phyloP scores from a whole-genome alignment of 139 green algal species.

The Picochlorum sp. region DNA sequence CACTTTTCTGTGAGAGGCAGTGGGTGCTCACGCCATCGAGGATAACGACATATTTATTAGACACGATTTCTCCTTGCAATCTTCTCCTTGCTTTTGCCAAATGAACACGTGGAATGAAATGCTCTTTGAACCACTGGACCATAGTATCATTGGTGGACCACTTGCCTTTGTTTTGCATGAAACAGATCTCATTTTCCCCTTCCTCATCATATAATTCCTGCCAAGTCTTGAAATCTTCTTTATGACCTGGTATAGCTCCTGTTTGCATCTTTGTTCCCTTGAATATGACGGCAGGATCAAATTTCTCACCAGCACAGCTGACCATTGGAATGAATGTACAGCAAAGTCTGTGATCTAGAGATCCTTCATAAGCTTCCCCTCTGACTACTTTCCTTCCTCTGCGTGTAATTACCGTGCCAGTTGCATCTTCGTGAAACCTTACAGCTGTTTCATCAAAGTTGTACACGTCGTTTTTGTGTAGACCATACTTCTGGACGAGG shows the following conservation, averaged over 20 bases:
- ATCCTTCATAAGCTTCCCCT: not conserved
- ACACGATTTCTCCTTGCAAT: not conserved
- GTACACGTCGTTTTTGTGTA: conserved; percentile 1
- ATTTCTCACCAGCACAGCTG: conserved; percentile 1
- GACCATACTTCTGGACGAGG: not conserved
- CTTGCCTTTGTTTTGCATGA: no score
- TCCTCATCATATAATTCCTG: no score
- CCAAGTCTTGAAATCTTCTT: not conserved
- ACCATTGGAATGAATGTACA: not conserved
- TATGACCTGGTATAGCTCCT: not conserved
- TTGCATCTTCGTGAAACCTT: not conserved
- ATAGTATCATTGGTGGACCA: no score
- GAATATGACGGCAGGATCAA: not conserved
- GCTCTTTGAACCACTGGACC: not conserved
- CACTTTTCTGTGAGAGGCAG: not conserved
- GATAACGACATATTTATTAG: not conserved
- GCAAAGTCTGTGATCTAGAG: not conserved
- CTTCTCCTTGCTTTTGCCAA: not conserved
- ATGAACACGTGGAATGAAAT: not conserved
- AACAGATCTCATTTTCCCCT: no score
- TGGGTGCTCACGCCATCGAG: not conserved
- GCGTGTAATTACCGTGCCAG: not conserved
- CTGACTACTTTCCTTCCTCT: not conserved
- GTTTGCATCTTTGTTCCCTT: not conserved
- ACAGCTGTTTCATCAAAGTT: conserved; percentile 10